phyloP scores from a whole-genome alignment of 768 basidiomycete species.

The Lactarius psammicola region DNA sequence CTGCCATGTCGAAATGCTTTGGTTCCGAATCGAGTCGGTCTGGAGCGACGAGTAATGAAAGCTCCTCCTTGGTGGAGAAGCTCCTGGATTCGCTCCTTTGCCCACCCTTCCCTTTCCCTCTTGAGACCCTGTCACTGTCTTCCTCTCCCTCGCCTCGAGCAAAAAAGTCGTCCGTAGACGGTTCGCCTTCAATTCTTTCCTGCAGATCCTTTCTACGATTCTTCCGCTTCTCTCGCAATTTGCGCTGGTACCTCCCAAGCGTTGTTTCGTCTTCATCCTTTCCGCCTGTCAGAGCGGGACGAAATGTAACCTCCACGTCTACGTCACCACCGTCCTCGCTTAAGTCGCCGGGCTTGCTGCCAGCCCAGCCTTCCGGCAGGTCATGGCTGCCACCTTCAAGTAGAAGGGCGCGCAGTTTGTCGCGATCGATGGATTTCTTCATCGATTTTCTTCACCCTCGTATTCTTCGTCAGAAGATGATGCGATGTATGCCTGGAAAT shows the following conservation, averaged over 20 bases:
- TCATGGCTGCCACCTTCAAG: conserved; percentile 64
- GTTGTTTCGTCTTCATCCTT: conserved; percentile 75
- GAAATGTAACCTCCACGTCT: conserved; percentile 96
- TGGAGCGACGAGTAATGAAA: conserved; percentile 59
- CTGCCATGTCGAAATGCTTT: conserved; percentile 87
- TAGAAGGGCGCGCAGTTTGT: conserved; percentile 73
- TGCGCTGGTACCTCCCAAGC: conserved; percentile 83
- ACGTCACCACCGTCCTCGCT: conserved; percentile 49
- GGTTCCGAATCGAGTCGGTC: conserved; percentile 54
- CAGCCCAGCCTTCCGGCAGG: conserved; percentile 84
- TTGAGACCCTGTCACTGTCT: conserved; percentile 30
- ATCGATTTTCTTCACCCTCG: conserved; percentile 39
- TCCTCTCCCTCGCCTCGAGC: conserved; percentile 47
- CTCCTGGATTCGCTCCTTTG: conserved; percentile 16
- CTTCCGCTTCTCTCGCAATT: conserved; percentile 86
- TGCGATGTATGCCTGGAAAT: conserved; percentile 62
- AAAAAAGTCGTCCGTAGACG: conserved; percentile 74
- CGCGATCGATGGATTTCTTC: conserved; percentile 56
- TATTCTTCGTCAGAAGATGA: conserved; percentile 55
- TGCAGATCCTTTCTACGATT: conserved; percentile 69
- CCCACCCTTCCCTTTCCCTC: conserved; percentile 10
- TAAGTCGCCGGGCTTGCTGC: conserved; percentile 38
- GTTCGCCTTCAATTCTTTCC: conserved; percentile 37
- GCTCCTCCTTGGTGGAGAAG: conserved; percentile 57
- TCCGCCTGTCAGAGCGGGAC: conserved; percentile 68